Base-by-base conservation (phyloP, 768 basidiomycete species). In the Kwoniella pini region DNA sequence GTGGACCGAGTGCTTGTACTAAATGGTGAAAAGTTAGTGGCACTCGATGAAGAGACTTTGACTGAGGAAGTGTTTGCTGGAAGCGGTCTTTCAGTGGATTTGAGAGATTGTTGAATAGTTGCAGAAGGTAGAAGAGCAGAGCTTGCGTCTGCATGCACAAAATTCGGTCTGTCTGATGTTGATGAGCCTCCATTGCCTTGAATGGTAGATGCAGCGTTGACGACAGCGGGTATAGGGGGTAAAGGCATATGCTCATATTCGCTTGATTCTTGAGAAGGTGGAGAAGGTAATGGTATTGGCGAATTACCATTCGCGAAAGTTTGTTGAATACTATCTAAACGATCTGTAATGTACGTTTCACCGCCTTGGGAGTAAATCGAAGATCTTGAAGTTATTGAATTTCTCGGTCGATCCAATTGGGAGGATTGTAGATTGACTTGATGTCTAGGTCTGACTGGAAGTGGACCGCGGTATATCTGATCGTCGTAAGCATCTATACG, bases 191-290 rank as follows among this genome's bases (percentile, higher is more conserved):
- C 22, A 46, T 24, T 11, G 19, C n/a, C 40, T 5, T 13, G 40
- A 6, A 9, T 19, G 40, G n/a, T 43, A 21, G 44, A 26, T 26
- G 24, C 9, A 26, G 22, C 4, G 21, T 7, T 31, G 28, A 10
- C 17, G 30, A 21, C n/a, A 50, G 48, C 15, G 6, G 48, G 48
- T 31, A 50, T 10, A 19, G 48, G 48, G n/a, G 48, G 48, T 50
- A 50, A 31, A n/a, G 31, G 48, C 48, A 50, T 50, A 31, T 50
- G 48, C 19, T 50, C 48, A 21, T 50, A 50, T n/a, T 50, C 48
- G 30, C 48, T 33, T 31, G 30, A 50, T 31, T 9, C 30, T 31
- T 33, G 48, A 31, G 48, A 50, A 50, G 48, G 48, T 17, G 27
- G 48, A 5, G 48, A 50, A 50, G 48, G 48, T n/a, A 50, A 31